Conservation (phyloP, 2,329 filamentous ascomycete species). For the Monilinia polystroma region DNA sequence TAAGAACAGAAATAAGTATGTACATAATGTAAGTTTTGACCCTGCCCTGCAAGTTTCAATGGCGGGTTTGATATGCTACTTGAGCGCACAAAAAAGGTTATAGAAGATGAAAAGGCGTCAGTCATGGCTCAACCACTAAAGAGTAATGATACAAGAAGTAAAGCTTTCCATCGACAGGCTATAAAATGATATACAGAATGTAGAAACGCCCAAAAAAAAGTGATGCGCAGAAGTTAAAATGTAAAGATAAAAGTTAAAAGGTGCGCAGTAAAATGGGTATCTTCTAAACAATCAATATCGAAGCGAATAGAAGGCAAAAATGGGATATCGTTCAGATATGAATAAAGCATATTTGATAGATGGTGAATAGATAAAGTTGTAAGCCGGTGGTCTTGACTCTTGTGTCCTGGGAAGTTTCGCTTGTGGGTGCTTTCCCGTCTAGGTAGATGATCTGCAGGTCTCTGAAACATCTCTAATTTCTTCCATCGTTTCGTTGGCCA, state of each 20-base stretch:
- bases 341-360: slow-evolving; percentile 6
- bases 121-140: neutral
- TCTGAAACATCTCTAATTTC: slow-evolving; percentile 40
- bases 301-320: slow-evolving; percentile 16
- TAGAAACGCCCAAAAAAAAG: slow-evolving; percentile 2
- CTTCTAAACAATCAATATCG: slow-evolving; percentile 22
- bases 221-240: slow-evolving; percentile 9
- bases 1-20: slow-evolving; percentile 19
- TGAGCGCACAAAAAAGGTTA: neutral
- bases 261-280: slow-evolving; percentile 23
- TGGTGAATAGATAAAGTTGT: slow-evolving; percentile 15
- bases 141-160: slow-evolving; percentile 21
- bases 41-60: slow-evolving; percentile 11
- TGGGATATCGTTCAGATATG: slow-evolving; percentile 9
- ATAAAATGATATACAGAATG: slow-evolving; percentile 21
- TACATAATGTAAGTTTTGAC: slow-evolving; percentile 8
- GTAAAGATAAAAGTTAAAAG: slow-evolving; percentile 2
- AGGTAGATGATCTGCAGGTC: slow-evolving; percentile 25
- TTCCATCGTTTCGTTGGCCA: slow-evolving; percentile 39
- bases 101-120: neutral
- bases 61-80: slow-evolving; percentile 1
- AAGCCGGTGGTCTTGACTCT: neutral
- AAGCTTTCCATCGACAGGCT: slow-evolving; percentile 15
- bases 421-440: neutral
- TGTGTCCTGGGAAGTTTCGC: neutral